phyloP scores from a whole-genome alignment of 768 basidiomycete species.

The Psilocybe sp. region DNA sequence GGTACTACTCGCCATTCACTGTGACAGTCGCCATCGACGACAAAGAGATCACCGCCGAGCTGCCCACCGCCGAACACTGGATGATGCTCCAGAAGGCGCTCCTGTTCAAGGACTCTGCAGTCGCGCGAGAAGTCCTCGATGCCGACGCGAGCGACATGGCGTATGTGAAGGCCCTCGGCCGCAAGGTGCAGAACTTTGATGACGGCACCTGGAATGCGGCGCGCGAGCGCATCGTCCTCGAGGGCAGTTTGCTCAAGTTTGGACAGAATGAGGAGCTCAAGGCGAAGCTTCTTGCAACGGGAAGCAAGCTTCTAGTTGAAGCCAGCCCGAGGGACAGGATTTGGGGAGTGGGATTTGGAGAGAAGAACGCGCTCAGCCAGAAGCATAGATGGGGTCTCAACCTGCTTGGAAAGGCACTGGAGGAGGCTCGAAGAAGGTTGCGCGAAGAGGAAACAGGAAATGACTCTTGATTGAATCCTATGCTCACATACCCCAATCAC shows the following conservation, averaged over 20 bases:
- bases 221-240: slow-evolving; percentile 47
- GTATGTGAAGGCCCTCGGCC: slow-evolving; percentile 51
- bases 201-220: slow-evolving; percentile 44
- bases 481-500: too few species aligned
- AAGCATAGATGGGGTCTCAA: slow-evolving; percentile 54
- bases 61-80: slow-evolving; percentile 54
- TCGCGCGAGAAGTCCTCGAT: slow-evolving; percentile 41
- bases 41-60: slow-evolving; percentile 27
- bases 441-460: slow-evolving; percentile 20
- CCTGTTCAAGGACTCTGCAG: slow-evolving; percentile 43
- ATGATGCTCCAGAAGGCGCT: slow-evolving; percentile 69
- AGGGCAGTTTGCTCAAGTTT: slow-evolving; percentile 57
- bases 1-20: slow-evolving; percentile 48
- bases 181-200: slow-evolving; percentile 46
- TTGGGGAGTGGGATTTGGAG: slow-evolving; percentile 62
- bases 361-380: slow-evolving; percentile 41
- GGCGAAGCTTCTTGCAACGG: slow-evolving; percentile 42
- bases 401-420: slow-evolving; percentile 49
- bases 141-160: slow-evolving; percentile 33
- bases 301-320: slow-evolving; percentile 48
- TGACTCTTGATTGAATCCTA: too few species aligned
- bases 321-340: slow-evolving; percentile 58
- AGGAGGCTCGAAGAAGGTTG: slow-evolving; percentile 34
- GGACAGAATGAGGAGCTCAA: slow-evolving; percentile 40
- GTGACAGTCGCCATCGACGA: slow-evolving; percentile 24